Evolutionary conservation across 2,329 filamentous ascomycete genomes (phyloP).

Genomic region (Botrytis pseudocinerea): DNA sequence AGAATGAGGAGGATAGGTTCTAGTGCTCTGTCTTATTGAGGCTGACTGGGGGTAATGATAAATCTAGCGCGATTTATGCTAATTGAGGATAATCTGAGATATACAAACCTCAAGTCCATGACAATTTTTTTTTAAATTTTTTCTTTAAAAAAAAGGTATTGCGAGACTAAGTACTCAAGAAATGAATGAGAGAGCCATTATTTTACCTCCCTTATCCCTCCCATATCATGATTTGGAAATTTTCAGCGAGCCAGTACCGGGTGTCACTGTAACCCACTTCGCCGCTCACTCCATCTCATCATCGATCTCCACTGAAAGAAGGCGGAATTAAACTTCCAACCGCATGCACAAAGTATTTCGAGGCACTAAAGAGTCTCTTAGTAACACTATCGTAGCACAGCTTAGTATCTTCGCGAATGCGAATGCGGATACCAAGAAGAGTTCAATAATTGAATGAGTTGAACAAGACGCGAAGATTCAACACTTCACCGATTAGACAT

Average conservation of each 20-base stretch:
- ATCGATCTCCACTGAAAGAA: conserved; percentile 11
- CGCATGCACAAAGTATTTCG: background rate
- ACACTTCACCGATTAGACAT: background rate
- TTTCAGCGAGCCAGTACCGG: background rate
- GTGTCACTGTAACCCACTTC: background rate
- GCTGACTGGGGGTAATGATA: background rate
- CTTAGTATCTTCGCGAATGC: background rate
- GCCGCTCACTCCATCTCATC: background rate
- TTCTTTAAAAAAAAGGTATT: too few species aligned
- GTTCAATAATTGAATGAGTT: background rate
- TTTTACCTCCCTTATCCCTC: background rate
- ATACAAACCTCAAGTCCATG: background rate
- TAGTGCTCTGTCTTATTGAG: background rate
- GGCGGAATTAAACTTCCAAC: background rate
- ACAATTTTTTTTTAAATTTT: background rate
- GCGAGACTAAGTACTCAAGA: background rate
- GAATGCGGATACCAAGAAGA: background rate
- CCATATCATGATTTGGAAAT: background rate
- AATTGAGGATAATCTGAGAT: background rate
- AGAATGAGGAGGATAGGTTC: background rate
- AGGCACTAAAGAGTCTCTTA: too few species aligned
- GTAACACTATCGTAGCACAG: background rate
- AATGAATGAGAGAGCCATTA: background rate
- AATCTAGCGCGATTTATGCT: background rate
- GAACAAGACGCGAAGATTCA: background rate